phyloP scores from a whole-genome alignment of 305 asterid species.

The Solanum aculeatissimum region DNA sequence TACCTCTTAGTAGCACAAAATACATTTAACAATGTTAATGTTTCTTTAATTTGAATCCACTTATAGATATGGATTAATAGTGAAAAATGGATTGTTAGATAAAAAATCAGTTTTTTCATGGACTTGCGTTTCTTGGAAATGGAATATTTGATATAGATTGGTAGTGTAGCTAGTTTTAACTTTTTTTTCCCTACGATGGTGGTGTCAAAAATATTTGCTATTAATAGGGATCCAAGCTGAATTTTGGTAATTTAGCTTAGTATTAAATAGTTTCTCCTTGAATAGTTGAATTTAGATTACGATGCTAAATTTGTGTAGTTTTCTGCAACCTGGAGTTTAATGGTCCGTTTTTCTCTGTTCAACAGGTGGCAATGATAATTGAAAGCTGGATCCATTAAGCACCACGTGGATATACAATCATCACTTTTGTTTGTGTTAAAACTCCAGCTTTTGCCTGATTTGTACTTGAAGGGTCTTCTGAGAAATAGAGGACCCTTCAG shows the following conservation, averaged over 20 bases:
- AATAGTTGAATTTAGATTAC: background rate
- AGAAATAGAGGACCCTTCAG: conserved; percentile 8
- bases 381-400: conserved; percentile 4
- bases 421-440: background rate
- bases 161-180: background rate
- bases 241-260: background rate
- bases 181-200: background rate
- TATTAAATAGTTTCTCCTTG: background rate
- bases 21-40: background rate
- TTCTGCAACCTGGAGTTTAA: background rate
- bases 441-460: background rate
- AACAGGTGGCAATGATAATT: background rate
- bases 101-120: background rate
- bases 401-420: background rate
- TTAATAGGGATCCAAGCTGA: background rate
- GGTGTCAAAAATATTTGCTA: background rate
- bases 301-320: background rate
- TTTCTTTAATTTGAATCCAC: background rate
- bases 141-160: background rate
- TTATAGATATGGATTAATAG: background rate
- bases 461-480: conserved; percentile 11
- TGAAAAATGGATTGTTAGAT: background rate
- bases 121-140: background rate
- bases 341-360: background rate
- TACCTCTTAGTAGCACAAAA: background rate